These are phyloP conservation scores for Dispira simplex DNA, from an alignment of 192 early-diverging fungal genomes.

Conservation along the genomic window DNA sequence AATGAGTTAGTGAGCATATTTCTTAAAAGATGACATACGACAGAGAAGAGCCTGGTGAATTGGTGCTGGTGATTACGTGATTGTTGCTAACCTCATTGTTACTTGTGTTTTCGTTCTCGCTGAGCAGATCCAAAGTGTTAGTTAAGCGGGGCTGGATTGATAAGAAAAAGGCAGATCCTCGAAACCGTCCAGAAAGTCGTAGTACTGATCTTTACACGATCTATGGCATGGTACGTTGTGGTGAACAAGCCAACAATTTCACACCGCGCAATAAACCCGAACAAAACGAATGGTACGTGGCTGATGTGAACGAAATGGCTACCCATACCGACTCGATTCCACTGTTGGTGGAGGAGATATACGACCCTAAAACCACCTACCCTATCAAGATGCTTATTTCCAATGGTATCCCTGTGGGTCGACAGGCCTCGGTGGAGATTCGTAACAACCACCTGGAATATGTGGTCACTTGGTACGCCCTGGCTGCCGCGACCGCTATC, in stretches of 20 bases:
- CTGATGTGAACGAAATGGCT: slow-evolving; percentile 67
- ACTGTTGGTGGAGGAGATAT: slow-evolving; percentile 61
- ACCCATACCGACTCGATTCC: slow-evolving; percentile 41
- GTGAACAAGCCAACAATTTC: slow-evolving; percentile 33
- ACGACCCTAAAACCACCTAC: slow-evolving; percentile 20
- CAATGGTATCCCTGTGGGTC: slow-evolving; percentile 53
- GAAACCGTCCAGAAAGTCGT: slow-evolving; percentile 29
- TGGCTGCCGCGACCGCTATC: slow-evolving; percentile 2
- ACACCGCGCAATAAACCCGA: slow-evolving; percentile 41
- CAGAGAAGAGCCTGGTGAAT: not conserved
- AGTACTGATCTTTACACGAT: slow-evolving; percentile 4
- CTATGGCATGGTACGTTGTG: not conserved
- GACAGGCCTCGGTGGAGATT: slow-evolving; percentile 53
- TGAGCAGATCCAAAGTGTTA: slow-evolving; percentile 43
- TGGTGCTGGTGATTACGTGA: not conserved
- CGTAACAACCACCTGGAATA: slow-evolving; percentile 80
- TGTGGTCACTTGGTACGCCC: slow-evolving; percentile 69
- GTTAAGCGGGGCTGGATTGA: slow-evolving; percentile 86
- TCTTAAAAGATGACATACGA: not conserved
- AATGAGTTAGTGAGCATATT: not conserved
- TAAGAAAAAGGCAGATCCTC: slow-evolving; percentile 41
- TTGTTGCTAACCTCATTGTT: not conserved
- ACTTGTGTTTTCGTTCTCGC: slow-evolving; percentile 3
- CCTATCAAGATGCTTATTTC: slow-evolving; percentile 14
- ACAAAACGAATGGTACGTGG: slow-evolving; percentile 68